These are phyloP conservation scores for Bjerkandera adusta DNA, from an alignment of 1,284 basidiomycete genomes.

Conservation along the genomic window DNA sequence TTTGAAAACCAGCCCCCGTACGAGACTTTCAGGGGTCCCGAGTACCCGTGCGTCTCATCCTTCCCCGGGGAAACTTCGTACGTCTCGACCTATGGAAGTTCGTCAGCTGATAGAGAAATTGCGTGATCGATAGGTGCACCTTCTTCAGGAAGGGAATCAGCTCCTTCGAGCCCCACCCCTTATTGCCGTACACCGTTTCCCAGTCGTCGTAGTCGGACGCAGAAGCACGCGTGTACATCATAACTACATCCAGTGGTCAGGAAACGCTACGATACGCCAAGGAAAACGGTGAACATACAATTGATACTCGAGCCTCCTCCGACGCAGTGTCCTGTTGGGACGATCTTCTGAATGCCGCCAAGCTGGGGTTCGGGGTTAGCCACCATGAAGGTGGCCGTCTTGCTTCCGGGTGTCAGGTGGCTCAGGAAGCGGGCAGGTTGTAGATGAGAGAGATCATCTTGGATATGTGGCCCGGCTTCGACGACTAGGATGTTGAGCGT, in stretches of 20 bases:
- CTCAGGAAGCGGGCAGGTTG: conserved; percentile 31
- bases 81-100: conserved; percentile 15
- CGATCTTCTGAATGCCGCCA: conserved; percentile 38
- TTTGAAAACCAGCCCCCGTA: conserved; percentile 21
- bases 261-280: not conserved
- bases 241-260: conserved; percentile 16
- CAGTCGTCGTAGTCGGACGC: conserved; percentile 58
- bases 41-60: conserved; percentile 21
- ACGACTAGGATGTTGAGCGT: conserved; percentile 38
- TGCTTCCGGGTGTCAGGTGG: conserved; percentile 25
- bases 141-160: conserved; percentile 38
- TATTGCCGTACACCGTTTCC: conserved; percentile 42
- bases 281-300: conserved; percentile 37
- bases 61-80: conserved; percentile 15
- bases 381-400: conserved; percentile 17
- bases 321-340: conserved; percentile 42
- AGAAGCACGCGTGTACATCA: conserved; percentile 48
- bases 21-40: conserved; percentile 27
- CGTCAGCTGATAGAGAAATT: not conserved
- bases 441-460: conserved; percentile 27
- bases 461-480: conserved; percentile 37
- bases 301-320: conserved; percentile 60
- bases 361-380: conserved; percentile 33
- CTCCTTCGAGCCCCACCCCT: conserved; percentile 49
- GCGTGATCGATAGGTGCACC: conserved; percentile 7